Evolutionary conservation across 306 rosid genomes (phyloP), one percentile per base, ranked within the genome.

Genomic region (Ochetophila trinervis): DNA sequence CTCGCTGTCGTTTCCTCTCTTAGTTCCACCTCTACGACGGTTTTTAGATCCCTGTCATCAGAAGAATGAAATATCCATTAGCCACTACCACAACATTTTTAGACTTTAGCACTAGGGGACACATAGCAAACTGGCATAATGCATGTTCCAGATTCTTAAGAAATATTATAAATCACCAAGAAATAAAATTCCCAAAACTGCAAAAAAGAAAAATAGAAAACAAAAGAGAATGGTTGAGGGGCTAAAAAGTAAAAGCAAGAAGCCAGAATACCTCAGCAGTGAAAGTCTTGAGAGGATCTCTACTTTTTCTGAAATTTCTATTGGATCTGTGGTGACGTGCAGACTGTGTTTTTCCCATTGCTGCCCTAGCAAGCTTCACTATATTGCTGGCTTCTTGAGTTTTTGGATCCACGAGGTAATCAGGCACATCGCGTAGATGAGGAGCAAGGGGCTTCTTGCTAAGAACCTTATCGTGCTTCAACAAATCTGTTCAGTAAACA

Each of bases 391-490:
- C 97, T 79, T 91, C 97, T 83, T 81, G 80, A 6, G 97, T 91
- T 57, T 77, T 68, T 60, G 81, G 77, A 74, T 91, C 97, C 10
- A 91, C 44, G 18, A 93, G 85, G 76, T 93, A 93, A 49, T 86
- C 95, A 0, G 97, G 99, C 47, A 90, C 90, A 62, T 84, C 86
- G 2, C 96, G 84, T 40, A 93, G 83, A 73, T 90, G 97, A 16
- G 91, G 34, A 53, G 98, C 89, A 17, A 93, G 94, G 62, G 87
- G 87, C 48, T 81, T 87, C 87, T 90, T 93, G 94, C 99, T 93
- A 62, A 93, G 69, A 78, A 83, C 75, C 76, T 93, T 93, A 73
- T 93, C 99, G 37, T 93, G 99, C 71, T 93, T 90, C 88, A 93
- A 78, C 44, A 87, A 80, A 81, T 84, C 99, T 88, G 87, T 79